Base-by-base conservation (phyloP, 129 eudicot genomes). In the Escallonia rubra region DNA sequence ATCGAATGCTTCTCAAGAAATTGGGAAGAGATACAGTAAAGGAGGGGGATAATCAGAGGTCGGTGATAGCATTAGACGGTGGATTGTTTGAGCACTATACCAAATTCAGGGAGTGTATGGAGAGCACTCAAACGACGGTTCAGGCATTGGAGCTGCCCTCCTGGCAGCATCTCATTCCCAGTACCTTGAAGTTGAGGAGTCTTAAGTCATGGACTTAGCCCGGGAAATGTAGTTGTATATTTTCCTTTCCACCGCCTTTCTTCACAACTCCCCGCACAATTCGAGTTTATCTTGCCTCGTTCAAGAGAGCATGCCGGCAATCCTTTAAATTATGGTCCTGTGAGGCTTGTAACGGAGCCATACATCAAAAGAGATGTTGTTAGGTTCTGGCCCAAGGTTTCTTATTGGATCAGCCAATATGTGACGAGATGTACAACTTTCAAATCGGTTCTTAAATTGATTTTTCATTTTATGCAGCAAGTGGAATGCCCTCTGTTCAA, bases 111-210 rank as follows among this genome's bases (percentile, higher is more conserved):
- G 68, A 72, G n/a, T 73, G 81, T 9, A 13, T 93, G 86, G 85
- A 76, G 52, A 55, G 54, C 70, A 70, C 6, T 81, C 96, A 1
- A 93, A 89, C 43, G 98, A 93, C 55, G 98, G 96, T 10, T 93
- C 98, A 3, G 98, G 98, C 48, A 85, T 86, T 14, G 98, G 98
- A 51, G 98, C 98, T 7, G 96, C 98, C 58, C 90, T 93, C 63
- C 76, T 93, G 44, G 98, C 98, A 1, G 98, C 98, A 50, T 86
- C 98, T 48, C 94, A 91, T 71, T 91, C 98, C n/a, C 94, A 81
- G 68, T 91, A 91, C 79, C 85, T 73, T 42, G 85, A 79, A 70
- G 75, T 68, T 14, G 76, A 54, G 6, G 90, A 79, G 61, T 71
- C 86, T n/a, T 87, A 61, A 72, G 57, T 57, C 34, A 47, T 68